Evolutionary conservation across 768 basidiomycete genomes (phyloP).

Genomic region (Naganishia antarctica): DNA sequence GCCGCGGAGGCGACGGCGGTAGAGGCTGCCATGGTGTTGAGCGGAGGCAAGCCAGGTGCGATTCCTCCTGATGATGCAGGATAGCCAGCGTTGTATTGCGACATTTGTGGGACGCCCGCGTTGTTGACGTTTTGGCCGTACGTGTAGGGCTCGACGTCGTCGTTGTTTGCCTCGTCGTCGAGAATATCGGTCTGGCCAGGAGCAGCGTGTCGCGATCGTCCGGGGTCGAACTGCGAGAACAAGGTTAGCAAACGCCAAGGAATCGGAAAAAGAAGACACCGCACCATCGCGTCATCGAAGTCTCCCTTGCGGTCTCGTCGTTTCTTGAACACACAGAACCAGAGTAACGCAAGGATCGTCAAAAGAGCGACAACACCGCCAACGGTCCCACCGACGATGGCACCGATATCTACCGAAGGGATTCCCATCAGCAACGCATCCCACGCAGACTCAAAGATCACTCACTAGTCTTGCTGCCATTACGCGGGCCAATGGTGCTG

Average conservation of each 20-base stretch:
- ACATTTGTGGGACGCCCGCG: conserved; percentile 38
- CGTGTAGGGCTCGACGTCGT: conserved; percentile 41
- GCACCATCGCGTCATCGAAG: conserved; percentile 48
- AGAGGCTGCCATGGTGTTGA: neutral
- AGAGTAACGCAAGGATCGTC: conserved; percentile 36
- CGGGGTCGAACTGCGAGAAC: conserved; percentile 41
- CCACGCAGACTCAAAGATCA: neutral
- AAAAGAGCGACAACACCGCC: conserved; percentile 31
- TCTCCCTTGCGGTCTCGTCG: conserved; percentile 37
- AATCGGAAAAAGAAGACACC: conserved; percentile 4
- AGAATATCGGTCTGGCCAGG: conserved; percentile 35
- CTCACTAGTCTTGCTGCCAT: conserved; percentile 6
- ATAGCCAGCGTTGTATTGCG: conserved; percentile 40
- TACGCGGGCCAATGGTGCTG: neutral
- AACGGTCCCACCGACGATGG: conserved; percentile 34
- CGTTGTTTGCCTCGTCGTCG: conserved; percentile 29
- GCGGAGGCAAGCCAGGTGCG: conserved; percentile 8
- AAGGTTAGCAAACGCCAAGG: neutral
- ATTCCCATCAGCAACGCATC: neutral
- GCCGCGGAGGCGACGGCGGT: conserved; percentile 3
- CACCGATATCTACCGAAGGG: conserved; percentile 28
- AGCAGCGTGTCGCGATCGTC: conserved; percentile 39
- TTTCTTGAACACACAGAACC: conserved; percentile 36
- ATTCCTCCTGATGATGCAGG: conserved; percentile 22
- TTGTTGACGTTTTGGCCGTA: conserved; percentile 29